These are phyloP conservation scores for Fusarium veterinarium DNA, from an alignment of 2,329 filamentous ascomycete species.

Conservation along the genomic window DNA sequence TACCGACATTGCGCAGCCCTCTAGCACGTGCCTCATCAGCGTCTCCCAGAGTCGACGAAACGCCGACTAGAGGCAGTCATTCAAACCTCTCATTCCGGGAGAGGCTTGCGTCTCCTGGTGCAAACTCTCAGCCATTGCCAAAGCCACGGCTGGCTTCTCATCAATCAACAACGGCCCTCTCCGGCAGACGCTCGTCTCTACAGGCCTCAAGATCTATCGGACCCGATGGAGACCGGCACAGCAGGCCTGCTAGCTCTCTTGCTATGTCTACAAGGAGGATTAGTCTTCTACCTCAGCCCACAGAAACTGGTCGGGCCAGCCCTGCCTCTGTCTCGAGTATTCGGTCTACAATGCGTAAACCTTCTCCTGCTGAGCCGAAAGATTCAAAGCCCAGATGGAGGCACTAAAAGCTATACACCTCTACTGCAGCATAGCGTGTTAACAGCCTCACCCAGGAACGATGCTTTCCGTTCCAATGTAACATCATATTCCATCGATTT, in stretches of 20 bases:
- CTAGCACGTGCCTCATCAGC: constrained; percentile 59
- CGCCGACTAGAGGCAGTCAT: constrained; percentile 57
- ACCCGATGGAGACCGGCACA: constrained; percentile 45
- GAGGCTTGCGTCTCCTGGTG: constrained; percentile 61
- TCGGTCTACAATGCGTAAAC: constrained; percentile 50
- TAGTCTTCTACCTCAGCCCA: constrained; percentile 66
- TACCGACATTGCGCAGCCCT: constrained; percentile 63
- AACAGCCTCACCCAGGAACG: constrained; percentile 29
- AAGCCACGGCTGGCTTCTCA: constrained; percentile 59
- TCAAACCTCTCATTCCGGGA: constrained; percentile 67
- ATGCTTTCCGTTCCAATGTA: constrained; percentile 31
- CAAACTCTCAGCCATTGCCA: constrained; percentile 59
- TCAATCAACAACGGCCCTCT: constrained; percentile 57
- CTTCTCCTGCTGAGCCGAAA: constrained; percentile 47
- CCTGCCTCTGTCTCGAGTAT: constrained; percentile 61
- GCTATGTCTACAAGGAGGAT: constrained; percentile 60
- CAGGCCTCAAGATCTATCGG: constrained; percentile 58
- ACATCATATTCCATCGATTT: constrained; percentile 38
- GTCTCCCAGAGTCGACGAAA: constrained; percentile 59
- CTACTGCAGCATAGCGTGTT: neutral
- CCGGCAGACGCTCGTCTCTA: constrained; percentile 64
- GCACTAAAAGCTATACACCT: constrained; percentile 37
- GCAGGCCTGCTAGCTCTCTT: constrained; percentile 68
- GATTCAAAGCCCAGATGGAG: constrained; percentile 65
- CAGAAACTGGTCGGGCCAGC: constrained; percentile 59